These are phyloP conservation scores for Gardenia jasminoides DNA, from an alignment of 257 asterid genomes.

Conservation along the genomic window DNA sequence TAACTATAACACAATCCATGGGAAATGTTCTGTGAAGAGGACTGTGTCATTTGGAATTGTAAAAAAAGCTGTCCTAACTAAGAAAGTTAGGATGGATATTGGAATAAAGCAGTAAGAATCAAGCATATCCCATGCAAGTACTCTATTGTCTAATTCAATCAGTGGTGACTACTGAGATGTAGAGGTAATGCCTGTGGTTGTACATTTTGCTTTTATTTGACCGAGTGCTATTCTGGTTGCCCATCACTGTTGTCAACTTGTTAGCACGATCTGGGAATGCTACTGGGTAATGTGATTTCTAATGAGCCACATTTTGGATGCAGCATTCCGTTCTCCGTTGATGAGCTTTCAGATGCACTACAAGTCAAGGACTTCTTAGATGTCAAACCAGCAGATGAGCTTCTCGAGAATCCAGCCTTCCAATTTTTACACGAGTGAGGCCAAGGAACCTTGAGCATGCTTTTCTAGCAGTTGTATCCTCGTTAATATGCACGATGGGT, in stretches of 20 bases:
- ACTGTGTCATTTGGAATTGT: background rate
- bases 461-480: slow-evolving; percentile 12
- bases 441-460: slow-evolving; percentile 26
- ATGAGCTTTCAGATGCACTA: slow-evolving; percentile 70
- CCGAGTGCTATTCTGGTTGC: background rate
- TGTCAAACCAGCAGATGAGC: slow-evolving; percentile 73
- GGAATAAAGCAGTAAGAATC: background rate
- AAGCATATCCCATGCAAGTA: background rate
- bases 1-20: background rate
- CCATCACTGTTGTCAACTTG: background rate
- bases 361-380: slow-evolving; percentile 79
- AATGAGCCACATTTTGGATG: slow-evolving; percentile 14
- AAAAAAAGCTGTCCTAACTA: background rate
- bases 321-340: slow-evolving; percentile 96
- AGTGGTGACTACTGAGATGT: background rate
- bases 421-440: slow-evolving; percentile 76
- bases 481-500: slow-evolving; percentile 13
- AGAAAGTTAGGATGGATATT: background rate
- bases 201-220: background rate
- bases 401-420: slow-evolving; percentile 78
- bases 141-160: background rate
- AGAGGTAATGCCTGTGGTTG: background rate
- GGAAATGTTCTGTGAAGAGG: background rate
- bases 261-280: background rate
- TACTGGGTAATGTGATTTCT: background rate